Base-by-base conservation (phyloP, 2,329 filamentous ascomycete species). In the Escovopsis sp. region DNA sequence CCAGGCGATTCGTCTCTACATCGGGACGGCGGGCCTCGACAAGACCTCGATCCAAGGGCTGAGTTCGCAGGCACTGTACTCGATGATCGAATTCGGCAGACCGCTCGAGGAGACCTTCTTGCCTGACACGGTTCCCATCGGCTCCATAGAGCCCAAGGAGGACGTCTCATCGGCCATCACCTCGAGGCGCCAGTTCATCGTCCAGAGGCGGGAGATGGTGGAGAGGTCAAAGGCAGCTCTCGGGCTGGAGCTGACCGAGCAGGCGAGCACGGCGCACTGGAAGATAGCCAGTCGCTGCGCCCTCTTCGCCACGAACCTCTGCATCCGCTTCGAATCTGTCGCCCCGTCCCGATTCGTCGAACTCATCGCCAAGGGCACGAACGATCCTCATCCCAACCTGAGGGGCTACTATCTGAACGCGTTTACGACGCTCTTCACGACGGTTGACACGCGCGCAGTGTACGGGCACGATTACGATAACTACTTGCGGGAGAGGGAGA, bases 1-100 rank as follows among this genome's bases (percentile, higher is more conserved):
- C 1, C 72, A 79, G n/a, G 63, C 94, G 33, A 83, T 98, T 62
- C 77, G 79, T 35, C 67, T 90, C 8, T 98, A 93, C 58, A 90
- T 98, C 43, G 75, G 82, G 48, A 85, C 90, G 3, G 87, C 82
- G 14, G 78, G 78, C 26, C 86, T 92, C 13, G 90, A 98, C 57
- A 94, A 94, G 54, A 76, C 85, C 4, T 94, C 88, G 1, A 88
- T 98, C 28, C 90, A 98, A 55, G 86, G 81, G 46, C 70, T 98
- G 13, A 85, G 85, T 12, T 73, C 77, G 1, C 79, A 77, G 26
- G 84, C 82, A 0, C 68, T 92, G 1, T 94, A 87, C 51, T 78
- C 84, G 13, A 69, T 98, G 28, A 76, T 94, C 50, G 88, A 96
- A 34, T 94, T 94, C 59, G 88, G 87, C 16, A 87, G 88, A 48